Conservation (phyloP, 2,329 filamentous ascomycete genomes). For the Rhynchosporium agropyri region DNA sequence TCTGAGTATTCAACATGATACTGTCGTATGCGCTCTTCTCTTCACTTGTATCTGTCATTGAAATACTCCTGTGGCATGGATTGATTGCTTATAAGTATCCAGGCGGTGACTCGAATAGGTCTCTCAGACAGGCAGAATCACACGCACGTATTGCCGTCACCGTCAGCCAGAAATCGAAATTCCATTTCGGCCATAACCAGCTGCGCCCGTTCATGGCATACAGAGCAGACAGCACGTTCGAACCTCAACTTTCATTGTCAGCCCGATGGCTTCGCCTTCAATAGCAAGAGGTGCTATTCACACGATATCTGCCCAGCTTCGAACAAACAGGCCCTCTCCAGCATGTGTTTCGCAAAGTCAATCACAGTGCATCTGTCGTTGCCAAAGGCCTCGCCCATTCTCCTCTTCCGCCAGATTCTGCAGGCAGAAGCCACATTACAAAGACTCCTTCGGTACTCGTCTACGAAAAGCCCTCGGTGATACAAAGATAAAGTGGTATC, state of each 20-base stretch:
- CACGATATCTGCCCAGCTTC: constrained; percentile 19
- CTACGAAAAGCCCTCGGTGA: constrained; percentile 60
- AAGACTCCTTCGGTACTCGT: constrained; percentile 44
- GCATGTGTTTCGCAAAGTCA: constrained; percentile 21
- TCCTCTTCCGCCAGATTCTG: constrained; percentile 37
- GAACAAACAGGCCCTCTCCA: constrained; percentile 20
- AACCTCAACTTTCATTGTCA: background rate
- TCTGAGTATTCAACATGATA: too few relatives aligned
- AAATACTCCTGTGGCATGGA: background rate
- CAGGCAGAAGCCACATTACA: constrained; percentile 35
- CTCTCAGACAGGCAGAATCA: constrained; percentile 10
- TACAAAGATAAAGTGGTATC: constrained; percentile 72
- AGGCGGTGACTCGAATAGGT: constrained; percentile 4
- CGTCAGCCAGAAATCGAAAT: background rate
- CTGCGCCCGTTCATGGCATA: constrained; percentile 1
- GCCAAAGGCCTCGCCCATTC: constrained; percentile 34
- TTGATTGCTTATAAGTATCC: background rate
- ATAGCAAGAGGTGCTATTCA: constrained; percentile 26
- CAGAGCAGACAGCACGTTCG: constrained; percentile 1
- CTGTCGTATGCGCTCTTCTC: too few relatives aligned
- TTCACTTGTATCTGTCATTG: too few relatives aligned
- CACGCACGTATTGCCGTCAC: background rate
- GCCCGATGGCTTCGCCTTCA: constrained; percentile 25
- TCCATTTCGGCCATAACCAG: constrained; percentile 12
- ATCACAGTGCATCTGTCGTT: constrained; percentile 30